Conservation (phyloP, 495 filamentous ascomycete species). For the Aspergillus taichungensis region DNA sequence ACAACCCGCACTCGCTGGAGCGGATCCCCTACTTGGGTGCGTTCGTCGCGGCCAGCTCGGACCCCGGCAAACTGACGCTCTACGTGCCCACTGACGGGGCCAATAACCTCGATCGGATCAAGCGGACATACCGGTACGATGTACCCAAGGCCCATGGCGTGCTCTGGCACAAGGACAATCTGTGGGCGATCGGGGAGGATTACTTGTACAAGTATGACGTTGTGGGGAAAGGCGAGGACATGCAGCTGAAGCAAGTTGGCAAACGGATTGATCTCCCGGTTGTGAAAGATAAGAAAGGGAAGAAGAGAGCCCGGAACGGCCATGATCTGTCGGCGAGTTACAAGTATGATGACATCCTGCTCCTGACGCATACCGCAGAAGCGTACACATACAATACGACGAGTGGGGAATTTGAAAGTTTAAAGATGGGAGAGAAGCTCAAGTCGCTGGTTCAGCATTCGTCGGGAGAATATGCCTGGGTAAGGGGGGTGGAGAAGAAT, state of each 20-base stretch:
- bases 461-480: slow-evolving; percentile 5
- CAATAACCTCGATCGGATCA: not conserved
- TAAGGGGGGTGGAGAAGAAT: not conserved
- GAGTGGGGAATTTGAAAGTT: slow-evolving; percentile 1
- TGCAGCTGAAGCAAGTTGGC: not conserved
- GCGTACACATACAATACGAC: slow-evolving; percentile 1
- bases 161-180: not conserved
- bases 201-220: slow-evolving; percentile 5
- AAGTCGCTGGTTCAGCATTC: slow-evolving; percentile 5
- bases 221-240: not conserved
- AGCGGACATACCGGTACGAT: not conserved
- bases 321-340: slow-evolving; percentile 6
- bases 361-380: slow-evolving; percentile 3
- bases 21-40: slow-evolving; percentile 3
- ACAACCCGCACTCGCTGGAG: slow-evolving; percentile 3
- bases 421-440: not conserved
- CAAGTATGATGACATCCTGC: not conserved
- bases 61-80: not conserved
- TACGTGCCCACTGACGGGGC: not conserved
- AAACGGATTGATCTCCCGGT: not conserved
- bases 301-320: not conserved
- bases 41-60: slow-evolving; percentile 2
- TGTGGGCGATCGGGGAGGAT: slow-evolving; percentile 1
- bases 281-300: no score
- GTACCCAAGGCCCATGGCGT: not conserved